These are phyloP conservation scores for Coccomyxa sp. DNA, from an alignment of 139 green algal genomes.

Conservation along the genomic window DNA sequence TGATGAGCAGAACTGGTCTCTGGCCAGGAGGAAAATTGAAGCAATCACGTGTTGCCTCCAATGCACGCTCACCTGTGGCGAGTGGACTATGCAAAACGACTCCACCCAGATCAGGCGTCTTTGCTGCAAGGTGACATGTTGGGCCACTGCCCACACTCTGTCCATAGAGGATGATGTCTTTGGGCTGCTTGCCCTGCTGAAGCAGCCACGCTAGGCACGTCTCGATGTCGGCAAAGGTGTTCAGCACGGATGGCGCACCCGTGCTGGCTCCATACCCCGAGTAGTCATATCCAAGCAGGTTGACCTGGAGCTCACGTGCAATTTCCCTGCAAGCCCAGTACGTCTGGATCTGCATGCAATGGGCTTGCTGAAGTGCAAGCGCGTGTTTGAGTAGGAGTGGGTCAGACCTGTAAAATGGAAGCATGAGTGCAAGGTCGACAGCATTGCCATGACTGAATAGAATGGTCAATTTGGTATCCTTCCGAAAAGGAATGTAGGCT, in stretches of 20 bases:
- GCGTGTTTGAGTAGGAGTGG: neutral
- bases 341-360: constrained; percentile 51
- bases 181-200: constrained; percentile 19
- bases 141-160: constrained; percentile 74
- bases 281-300: constrained; percentile 87
- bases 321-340: neutral
- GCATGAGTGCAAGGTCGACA: constrained; percentile 86
- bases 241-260: constrained; percentile 38
- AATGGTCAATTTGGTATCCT: constrained; percentile 45
- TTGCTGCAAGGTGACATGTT: constrained; percentile 38
- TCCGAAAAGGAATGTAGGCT: constrained; percentile 47
- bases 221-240: constrained; percentile 25
- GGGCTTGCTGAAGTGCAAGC: neutral
- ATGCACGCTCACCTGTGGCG: constrained; percentile 77
- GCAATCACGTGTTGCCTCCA: constrained; percentile 66
- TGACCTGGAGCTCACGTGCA: constrained; percentile 51
- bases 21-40: too few species aligned
- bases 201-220: constrained; percentile 29
- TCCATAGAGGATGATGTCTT: constrained; percentile 79
- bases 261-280: constrained; percentile 61
- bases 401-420: constrained; percentile 70
- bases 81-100: constrained; percentile 86
- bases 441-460: constrained; percentile 93
- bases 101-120: constrained; percentile 54
- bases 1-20: too few species aligned